Conservation (phyloP, 495 filamentous ascomycete species). For the Neurospora sp. region DNA sequence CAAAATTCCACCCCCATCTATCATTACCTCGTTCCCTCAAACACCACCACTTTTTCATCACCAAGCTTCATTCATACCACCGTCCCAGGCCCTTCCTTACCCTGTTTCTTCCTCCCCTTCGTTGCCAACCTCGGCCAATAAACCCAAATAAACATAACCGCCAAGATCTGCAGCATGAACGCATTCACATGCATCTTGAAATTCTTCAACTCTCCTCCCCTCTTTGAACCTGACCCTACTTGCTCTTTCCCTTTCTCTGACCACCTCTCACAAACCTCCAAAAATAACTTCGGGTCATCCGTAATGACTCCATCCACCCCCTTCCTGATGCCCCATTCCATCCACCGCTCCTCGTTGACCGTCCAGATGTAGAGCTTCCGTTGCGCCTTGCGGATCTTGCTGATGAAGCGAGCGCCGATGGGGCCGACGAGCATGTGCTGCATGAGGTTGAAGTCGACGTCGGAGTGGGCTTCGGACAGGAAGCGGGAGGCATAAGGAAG, state of each 20-base stretch:
- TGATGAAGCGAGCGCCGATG: slow-evolving; percentile 50
- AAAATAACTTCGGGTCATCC: slow-evolving; percentile 42
- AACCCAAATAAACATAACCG: slow-evolving; percentile 4
- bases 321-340: slow-evolving; percentile 56
- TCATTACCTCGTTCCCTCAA: not conserved
- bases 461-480: slow-evolving; percentile 37
- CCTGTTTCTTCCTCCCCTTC: not conserved
- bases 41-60: not conserved
- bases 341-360: slow-evolving; percentile 61
- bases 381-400: slow-evolving; percentile 40
- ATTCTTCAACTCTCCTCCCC: not conserved
- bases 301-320: slow-evolving; percentile 46
- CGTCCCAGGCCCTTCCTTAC: not conserved
- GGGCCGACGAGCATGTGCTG: slow-evolving; percentile 55
- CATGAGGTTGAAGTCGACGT: slow-evolving; percentile 66
- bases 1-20: not conserved
- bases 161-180: slow-evolving; percentile 10
- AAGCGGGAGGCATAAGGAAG: slow-evolving; percentile 59
- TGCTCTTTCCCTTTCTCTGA: not conserved
- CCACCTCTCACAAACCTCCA: slow-evolving; percentile 30
- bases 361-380: slow-evolving; percentile 72
- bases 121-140: slow-evolving; percentile 10
- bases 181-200: slow-evolving; percentile 10
- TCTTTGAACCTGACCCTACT: not conserved
- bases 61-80: not conserved